Percentiles rank a stretch among this genome's conserved stretches.
These are phyloP conservation scores for Clarireedia homoeocarpa DNA, from an alignment of 2,329 filamentous ascomycete species.

Conservation along the genomic window DNA sequence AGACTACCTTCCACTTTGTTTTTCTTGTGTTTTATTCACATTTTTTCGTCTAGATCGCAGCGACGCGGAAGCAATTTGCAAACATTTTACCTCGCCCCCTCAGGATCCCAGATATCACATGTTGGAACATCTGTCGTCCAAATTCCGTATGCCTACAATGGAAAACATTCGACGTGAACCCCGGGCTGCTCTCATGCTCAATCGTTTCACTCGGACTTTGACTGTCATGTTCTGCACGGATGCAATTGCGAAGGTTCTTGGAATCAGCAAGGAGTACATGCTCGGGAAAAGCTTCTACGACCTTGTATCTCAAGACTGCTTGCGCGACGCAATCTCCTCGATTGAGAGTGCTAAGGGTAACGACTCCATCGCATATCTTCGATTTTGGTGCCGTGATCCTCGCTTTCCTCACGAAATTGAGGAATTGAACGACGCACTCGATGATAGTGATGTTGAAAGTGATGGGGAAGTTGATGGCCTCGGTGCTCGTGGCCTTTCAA, in stretches of 20 bases:
- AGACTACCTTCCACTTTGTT: not conserved
- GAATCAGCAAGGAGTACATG: slow-evolving; percentile 60
- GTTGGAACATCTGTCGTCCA: slow-evolving; percentile 76
- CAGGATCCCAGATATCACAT: slow-evolving; percentile 83
- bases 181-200: slow-evolving; percentile 75
- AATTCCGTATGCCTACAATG: slow-evolving; percentile 55
- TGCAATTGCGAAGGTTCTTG: slow-evolving; percentile 67
- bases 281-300: slow-evolving; percentile 79
- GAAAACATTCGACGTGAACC: slow-evolving; percentile 62
- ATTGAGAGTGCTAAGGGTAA: slow-evolving; percentile 83
- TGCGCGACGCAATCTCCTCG: slow-evolving; percentile 68
- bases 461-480: not conserved
- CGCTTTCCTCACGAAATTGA: slow-evolving; percentile 40
- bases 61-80: not conserved
- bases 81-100: slow-evolving; percentile 67
- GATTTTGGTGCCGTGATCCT: slow-evolving; percentile 77
- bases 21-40: not conserved
- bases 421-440: slow-evolving; percentile 37
- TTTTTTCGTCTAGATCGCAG: not conserved
- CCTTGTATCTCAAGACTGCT: slow-evolving; percentile 71
- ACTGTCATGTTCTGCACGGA: slow-evolving; percentile 83
- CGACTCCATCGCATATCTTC: slow-evolving; percentile 82
- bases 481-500: not conserved
- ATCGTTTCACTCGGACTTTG: slow-evolving; percentile 75
- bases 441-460: slow-evolving; percentile 34